Evolutionary conservation across 345 rosid genomes (phyloP).

Genomic region (Lumnitzera racemosa): DNA sequence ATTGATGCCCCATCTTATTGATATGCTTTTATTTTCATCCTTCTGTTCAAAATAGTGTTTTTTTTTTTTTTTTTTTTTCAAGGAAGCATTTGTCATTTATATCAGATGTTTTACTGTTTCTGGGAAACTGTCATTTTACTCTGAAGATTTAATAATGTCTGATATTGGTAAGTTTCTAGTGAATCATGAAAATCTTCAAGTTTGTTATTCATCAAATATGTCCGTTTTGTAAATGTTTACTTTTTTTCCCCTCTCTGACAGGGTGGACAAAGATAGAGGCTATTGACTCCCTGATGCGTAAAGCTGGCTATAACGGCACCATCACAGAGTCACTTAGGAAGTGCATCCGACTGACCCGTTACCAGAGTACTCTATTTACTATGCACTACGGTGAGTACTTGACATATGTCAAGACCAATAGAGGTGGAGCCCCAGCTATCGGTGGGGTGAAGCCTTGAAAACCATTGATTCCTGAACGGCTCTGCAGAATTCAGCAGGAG

Average conservation of each 20-base stretch:
- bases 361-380: slow-evolving; percentile 83
- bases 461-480: slow-evolving; percentile 31
- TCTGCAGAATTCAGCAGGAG: slow-evolving; percentile 8
- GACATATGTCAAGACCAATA: slow-evolving; percentile 55
- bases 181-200: too few species aligned
- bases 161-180: too few species aligned
- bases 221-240: neutral
- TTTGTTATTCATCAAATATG: neutral
- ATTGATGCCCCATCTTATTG: too few species aligned
- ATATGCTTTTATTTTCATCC: too few species aligned
- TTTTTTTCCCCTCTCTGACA: slow-evolving; percentile 12
- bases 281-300: slow-evolving; percentile 83
- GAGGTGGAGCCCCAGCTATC: slow-evolving; percentile 54
- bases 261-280: slow-evolving; percentile 89
- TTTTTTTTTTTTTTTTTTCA: too few species aligned
- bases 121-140: too few species aligned
- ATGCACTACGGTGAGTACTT: slow-evolving; percentile 76
- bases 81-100: too few species aligned
- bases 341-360: slow-evolving; percentile 74
- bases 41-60: too few species aligned
- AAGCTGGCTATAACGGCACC: slow-evolving; percentile 66
- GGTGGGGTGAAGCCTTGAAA: slow-evolving; percentile 38
- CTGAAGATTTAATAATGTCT: too few species aligned
- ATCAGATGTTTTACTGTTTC: neutral
- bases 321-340: slow-evolving; percentile 59